A percentile compares a stretch with the other conserved stretches of the same genome.
Evolutionary conservation across 768 basidiomycete species (phyloP).

Genomic region (Fistulinella prunicolor): DNA sequence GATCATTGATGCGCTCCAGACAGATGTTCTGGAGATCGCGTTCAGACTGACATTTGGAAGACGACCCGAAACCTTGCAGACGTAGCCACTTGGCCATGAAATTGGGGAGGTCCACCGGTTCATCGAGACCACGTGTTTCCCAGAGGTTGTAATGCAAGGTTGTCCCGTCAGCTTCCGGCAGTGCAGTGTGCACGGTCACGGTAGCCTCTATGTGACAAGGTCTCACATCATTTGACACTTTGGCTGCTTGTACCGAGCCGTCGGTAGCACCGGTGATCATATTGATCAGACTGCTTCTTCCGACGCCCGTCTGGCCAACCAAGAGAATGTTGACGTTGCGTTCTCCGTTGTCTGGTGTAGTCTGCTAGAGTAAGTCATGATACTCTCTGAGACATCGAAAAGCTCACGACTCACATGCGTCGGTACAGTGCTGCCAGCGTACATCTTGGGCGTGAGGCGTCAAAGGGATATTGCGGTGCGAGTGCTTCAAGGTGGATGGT

Average conservation of each 20-base stretch:
- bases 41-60: slow-evolving; percentile 17
- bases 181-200: slow-evolving; percentile 5
- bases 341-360: not conserved
- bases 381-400: not conserved
- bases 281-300: slow-evolving; percentile 27
- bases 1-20: slow-evolving; percentile 15
- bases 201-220: slow-evolving; percentile 25
- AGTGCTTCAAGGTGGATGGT: too few relatives aligned
- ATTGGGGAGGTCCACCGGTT: slow-evolving; percentile 21
- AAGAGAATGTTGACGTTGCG: slow-evolving; percentile 16
- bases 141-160: slow-evolving; percentile 17
- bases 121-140: slow-evolving; percentile 29
- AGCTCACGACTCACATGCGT: slow-evolving; percentile 8
- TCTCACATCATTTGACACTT: slow-evolving; percentile 24
- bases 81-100: slow-evolving; percentile 24
- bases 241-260: slow-evolving; percentile 12
- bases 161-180: slow-evolving; percentile 1
- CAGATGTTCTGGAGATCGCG: slow-evolving; percentile 22
- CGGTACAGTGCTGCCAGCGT: not conserved
- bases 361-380: slow-evolving; percentile 1
- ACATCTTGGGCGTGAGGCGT: slow-evolving; percentile 1
- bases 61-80: slow-evolving; percentile 17
- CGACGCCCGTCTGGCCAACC: slow-evolving; percentile 29
- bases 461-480: slow-evolving; percentile 1
- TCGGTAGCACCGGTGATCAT: slow-evolving; percentile 21